phyloP scores from a whole-genome alignment of 83 land plant species.

The Picea abies region DNA sequence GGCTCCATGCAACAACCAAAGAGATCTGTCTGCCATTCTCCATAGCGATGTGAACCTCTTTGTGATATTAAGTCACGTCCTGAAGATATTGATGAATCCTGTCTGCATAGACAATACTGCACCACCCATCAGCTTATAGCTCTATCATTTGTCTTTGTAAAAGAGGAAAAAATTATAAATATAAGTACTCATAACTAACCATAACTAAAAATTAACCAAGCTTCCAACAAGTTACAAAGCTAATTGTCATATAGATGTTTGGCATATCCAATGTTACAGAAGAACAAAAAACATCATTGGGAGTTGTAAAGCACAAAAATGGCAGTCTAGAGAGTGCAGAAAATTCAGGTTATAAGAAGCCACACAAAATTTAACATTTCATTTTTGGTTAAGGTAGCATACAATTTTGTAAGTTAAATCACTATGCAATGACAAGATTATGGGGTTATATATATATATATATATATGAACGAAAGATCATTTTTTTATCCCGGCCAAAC shows the following conservation, averaged over 20 bases:
- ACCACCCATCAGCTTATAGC: constrained; percentile 6
- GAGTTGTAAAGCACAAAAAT: background rate
- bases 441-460: background rate
- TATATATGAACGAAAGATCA: background rate
- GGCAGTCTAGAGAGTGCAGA: background rate
- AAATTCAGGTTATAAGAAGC: background rate
- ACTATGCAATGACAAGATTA: background rate
- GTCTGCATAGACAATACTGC: constrained; percentile 29
- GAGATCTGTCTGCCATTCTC: constrained; percentile 71
- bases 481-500: background rate
- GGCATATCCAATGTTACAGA: background rate
- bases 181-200: background rate
- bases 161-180: background rate
- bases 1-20: constrained; percentile 83
- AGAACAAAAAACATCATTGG: background rate
- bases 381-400: background rate
- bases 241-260: background rate
- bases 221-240: background rate
- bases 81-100: constrained; percentile 44
- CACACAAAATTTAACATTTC: background rate
- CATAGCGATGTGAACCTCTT: constrained; percentile 35
- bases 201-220: background rate
- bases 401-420: no score
- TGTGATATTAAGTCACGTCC: constrained; percentile 43
- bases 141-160: background rate